These are phyloP conservation scores for Fusarium sublunatum DNA, from an alignment of 2,329 filamentous ascomycete genomes.

Conservation along the genomic window DNA sequence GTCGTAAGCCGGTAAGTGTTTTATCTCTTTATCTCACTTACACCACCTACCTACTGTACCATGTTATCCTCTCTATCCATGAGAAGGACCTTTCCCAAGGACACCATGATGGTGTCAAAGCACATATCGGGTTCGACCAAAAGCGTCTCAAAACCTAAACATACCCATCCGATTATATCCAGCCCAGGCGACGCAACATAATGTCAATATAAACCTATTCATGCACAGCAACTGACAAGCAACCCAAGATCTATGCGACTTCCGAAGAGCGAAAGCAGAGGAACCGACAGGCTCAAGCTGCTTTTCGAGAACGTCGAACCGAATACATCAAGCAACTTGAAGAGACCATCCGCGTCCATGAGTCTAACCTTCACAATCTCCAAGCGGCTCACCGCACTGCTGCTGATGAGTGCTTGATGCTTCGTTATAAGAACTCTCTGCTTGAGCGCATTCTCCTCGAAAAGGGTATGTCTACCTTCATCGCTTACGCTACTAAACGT, in stretches of 20 bases:
- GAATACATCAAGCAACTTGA: conserved; percentile 99
- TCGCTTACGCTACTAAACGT: background rate
- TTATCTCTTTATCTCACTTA: conserved; percentile 14
- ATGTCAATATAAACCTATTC: conserved; percentile 2
- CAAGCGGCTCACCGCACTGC: conserved; percentile 95
- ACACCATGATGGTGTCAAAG: background rate
- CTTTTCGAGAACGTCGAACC: conserved; percentile 94
- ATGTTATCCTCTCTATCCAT: background rate
- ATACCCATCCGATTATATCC: background rate
- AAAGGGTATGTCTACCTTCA: conserved; percentile 73
- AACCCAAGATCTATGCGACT: conserved; percentile 89
- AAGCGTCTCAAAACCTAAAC: conserved; percentile 1
- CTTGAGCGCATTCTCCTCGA: conserved; percentile 95
- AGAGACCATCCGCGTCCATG: conserved; percentile 95
- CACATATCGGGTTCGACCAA: background rate
- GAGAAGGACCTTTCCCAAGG: conserved; percentile 3
- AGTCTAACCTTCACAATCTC: conserved; percentile 90
- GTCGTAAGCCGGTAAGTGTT: conserved; percentile 90
- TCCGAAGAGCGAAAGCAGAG: conserved; percentile 98
- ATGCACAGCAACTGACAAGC: conserved; percentile 34
- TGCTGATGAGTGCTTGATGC: conserved; percentile 96
- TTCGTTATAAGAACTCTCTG: conserved; percentile 97
- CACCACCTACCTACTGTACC: background rate
- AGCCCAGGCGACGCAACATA: conserved; percentile 17
- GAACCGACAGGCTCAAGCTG: conserved; percentile 96